Evolutionary conservation across 2,329 filamentous ascomycete species (phyloP).

Genomic region (Pseudogymnoascus sp.): DNA sequence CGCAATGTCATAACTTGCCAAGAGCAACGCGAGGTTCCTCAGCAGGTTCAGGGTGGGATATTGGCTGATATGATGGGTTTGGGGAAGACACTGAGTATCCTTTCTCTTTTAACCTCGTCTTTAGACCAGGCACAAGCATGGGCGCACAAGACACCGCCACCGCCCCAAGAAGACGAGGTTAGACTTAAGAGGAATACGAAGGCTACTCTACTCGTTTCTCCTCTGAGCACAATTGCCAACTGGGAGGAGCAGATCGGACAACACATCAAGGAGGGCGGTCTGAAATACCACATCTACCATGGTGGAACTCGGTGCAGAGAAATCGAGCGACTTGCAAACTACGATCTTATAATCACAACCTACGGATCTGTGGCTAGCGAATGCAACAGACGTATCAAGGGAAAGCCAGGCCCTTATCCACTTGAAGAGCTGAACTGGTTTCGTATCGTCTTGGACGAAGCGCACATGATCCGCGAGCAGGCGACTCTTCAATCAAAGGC

Average conservation of each 20-base stretch:
- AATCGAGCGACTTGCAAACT: conserved; percentile 57
- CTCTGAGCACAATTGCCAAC: conserved; percentile 83
- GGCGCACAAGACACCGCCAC: conserved; percentile 23
- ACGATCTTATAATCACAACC: conserved; percentile 84
- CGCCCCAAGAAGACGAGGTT: conserved; percentile 27
- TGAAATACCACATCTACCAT: conserved; percentile 81
- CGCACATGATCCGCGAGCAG: conserved; percentile 86
- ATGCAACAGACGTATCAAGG: conserved; percentile 54
- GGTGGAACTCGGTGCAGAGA: conserved; percentile 68
- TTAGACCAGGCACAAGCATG: conserved; percentile 35
- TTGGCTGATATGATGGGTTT: conserved; percentile 83
- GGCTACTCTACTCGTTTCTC: conserved; percentile 79
- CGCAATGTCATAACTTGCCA: conserved; percentile 81
- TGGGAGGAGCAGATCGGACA: conserved; percentile 89
- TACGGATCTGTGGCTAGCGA: conserved; percentile 85
- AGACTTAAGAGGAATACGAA: conserved; percentile 59
- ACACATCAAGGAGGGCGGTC: conserved; percentile 57
- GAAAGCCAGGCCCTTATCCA: conserved; percentile 53
- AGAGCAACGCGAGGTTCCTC: conserved; percentile 49
- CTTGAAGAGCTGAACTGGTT: conserved; percentile 83
- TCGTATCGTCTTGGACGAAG: conserved; percentile 87
- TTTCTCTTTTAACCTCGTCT: conserved; percentile 67
- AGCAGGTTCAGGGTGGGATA: conserved; percentile 64
- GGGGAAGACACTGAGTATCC: conserved; percentile 79
- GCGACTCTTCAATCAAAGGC: conserved; percentile 75